Evolutionary conservation across 495 filamentous ascomycete species (phyloP).

Genomic region (Tuber melanosporum): DNA sequence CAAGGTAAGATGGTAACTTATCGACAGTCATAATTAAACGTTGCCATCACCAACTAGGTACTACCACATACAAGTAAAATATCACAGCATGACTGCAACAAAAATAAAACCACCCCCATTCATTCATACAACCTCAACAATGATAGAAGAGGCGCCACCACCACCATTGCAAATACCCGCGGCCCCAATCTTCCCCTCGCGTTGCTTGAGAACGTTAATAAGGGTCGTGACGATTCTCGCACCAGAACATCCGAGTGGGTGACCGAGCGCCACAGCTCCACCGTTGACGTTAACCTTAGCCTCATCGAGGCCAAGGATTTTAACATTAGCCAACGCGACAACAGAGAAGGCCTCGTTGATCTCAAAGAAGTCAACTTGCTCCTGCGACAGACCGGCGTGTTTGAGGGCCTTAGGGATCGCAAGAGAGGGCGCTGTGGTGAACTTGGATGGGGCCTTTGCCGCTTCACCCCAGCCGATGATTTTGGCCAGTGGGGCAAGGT

Average conservation of each 20-base stretch:
- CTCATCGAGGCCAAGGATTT: slow-evolving; percentile 68
- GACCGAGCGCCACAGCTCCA: slow-evolving; percentile 90
- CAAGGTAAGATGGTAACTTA: background rate
- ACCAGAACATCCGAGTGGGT: slow-evolving; percentile 87
- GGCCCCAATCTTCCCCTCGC: slow-evolving; percentile 85
- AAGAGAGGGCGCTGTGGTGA: slow-evolving; percentile 90
- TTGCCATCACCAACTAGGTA: background rate
- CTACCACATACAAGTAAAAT: background rate
- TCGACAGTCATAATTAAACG: background rate
- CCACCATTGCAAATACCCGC: slow-evolving; percentile 98
- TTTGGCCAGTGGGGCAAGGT: slow-evolving; percentile 83
- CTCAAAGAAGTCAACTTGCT: slow-evolving; percentile 84
- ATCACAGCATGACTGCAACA: background rate
- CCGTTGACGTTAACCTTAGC: slow-evolving; percentile 94
- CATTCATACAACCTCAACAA: slow-evolving; percentile 56
- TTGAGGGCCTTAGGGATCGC: slow-evolving; percentile 94
- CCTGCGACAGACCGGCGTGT: slow-evolving; percentile 71
- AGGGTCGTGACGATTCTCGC: slow-evolving; percentile 90
- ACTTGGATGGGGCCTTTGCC: slow-evolving; percentile 79
- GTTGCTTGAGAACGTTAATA: slow-evolving; percentile 78
- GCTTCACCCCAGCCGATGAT: slow-evolving; percentile 97
- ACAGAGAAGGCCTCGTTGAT: slow-evolving; percentile 99
- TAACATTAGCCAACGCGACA: slow-evolving; percentile 90
- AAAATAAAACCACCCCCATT: background rate
- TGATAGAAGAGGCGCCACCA: slow-evolving; percentile 83